Evolutionary conservation across 257 asterid species (phyloP), one percentile per base, ranked within the genome.

Genomic region (Verbascum thapsus): DNA sequence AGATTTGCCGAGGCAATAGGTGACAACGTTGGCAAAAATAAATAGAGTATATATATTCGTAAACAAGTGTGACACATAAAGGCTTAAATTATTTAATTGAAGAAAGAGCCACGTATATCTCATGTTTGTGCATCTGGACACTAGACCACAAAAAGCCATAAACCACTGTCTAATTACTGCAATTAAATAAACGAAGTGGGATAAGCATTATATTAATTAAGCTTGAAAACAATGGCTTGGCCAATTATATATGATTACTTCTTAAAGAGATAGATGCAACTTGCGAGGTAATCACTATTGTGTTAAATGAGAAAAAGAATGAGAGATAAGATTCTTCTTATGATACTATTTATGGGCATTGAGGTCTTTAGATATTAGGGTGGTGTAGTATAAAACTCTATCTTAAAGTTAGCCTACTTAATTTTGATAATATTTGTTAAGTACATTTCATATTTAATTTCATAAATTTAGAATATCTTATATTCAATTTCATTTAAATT

Each of bases 301-400:
- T 72, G 30, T n/a, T 10, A 38, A 53, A 73, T 56, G 5, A 26
- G 32, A 26, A 26, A 26, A 5, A 26, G 5, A 26, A 26, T 1
- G 64, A 42, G 22, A 53, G 44, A 26, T 1, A 26, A 18, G 43
- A 8, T 66, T 62, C 39, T 13, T 57, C 66, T 67, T 65, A 77
- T 79, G 66, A 88, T 74, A 61, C 67, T 74, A 68, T 40, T 35
- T n/a, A n/a, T n/a, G n/a, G n/a, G n/a, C n/a, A n/a, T n/a, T n/a
- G n/a, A n/a, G n/a, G 13, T 20, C 42, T 56, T 67, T 67, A 57
- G 66, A 26, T 26, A 26, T 26, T 26, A n/a, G n/a, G n/a, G n/a
- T n/a, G n/a, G n/a, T n/a, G n/a, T n/a, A n/a, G n/a, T n/a, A n/a
- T n/a, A n/a, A n/a, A n/a, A n/a, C n/a, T n/a, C n/a, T n/a, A n/a